Percentiles rank a stretch among this genome's conserved stretches.
Evolutionary conservation across 192 early-diverging fungal species (phyloP).

Genomic region (Gaertneriomyces sp.): DNA sequence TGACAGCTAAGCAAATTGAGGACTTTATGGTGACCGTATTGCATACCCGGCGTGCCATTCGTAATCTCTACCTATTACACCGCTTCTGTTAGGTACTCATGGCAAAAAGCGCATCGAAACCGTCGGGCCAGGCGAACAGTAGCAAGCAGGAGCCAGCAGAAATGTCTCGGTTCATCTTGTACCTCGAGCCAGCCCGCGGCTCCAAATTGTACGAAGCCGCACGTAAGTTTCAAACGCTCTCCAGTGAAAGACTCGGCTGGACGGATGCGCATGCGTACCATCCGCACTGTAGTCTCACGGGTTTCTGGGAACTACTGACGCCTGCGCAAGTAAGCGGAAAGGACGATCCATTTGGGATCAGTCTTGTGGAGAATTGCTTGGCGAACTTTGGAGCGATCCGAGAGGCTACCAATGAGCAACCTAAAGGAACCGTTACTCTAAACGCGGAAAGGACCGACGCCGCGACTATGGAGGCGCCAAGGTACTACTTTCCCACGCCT

Average conservation of each 20-base stretch:
- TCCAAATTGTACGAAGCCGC: constrained; percentile 3
- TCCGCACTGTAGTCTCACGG: constrained; percentile 13
- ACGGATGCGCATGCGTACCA: constrained; percentile 28
- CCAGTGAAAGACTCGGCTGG: constrained; percentile 5
- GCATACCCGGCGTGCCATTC: too few relatives aligned
- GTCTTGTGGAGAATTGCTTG: not conserved
- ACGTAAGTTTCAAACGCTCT: not conserved
- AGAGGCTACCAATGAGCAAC: too few relatives aligned
- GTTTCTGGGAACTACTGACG: constrained; percentile 8
- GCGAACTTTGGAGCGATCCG: not conserved
- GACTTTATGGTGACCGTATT: too few relatives aligned
- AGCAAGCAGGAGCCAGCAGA: too few relatives aligned
- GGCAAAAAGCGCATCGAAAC: too few relatives aligned
- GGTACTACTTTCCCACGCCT: constrained; percentile 3
- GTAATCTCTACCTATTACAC: too few relatives aligned
- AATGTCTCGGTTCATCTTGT: constrained; percentile 7
- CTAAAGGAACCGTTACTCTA: too few relatives aligned
- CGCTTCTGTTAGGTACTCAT: too few relatives aligned
- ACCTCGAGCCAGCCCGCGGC: constrained; percentile 12
- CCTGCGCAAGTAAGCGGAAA: not conserved
- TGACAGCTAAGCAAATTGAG: too few relatives aligned
- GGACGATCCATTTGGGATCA: not conserved
- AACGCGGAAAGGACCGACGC: not conserved
- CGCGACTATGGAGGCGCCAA: not conserved
- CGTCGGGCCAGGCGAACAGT: too few relatives aligned